Evolutionary conservation across 768 basidiomycete genomes (phyloP), one percentile per base, ranked within the genome.

Genomic region (Tylopilus rubrobrunneus): DNA sequence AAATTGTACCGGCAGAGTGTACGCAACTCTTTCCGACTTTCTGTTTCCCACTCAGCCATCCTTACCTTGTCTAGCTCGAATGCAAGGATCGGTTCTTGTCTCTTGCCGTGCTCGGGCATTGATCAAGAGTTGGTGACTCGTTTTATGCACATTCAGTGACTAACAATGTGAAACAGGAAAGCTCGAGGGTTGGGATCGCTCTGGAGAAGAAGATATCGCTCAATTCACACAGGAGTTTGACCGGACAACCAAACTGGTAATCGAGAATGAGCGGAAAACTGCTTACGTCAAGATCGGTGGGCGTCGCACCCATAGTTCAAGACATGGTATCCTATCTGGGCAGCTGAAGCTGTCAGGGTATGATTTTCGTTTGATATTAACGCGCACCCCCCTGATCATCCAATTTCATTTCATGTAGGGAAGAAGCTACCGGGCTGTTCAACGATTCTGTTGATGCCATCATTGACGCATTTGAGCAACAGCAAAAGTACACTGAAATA

Each of bases 171-270:
- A 15, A 52, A 44, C 12, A 55, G 53, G 43, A 9, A 45, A 40
- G 14, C 53, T 55, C 12, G 36, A 45, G 19, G 53, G 53, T n/a
- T 55, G 49, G 49, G 44, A 33, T 12, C 31, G 39, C 25, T 52
- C 43, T 7, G 45, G 17, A 8, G 2, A 33, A 2, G 27, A 39
- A 0, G 23, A 52, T 0, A 55, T 55, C 25, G n/a, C 5, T 9
- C 43, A 45, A 10, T 52, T 15, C 8, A 45, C 49, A 15, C 34
- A 9, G 1, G 34, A 34, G 17, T 40, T 40, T 19, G 39, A 40
- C 17, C 14, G 9, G n/a, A 40, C 39, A n/a, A 40, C 39, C 5
- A 40, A 40, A 40, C 39, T 40, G 5, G 39, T 40, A 3, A 40
- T 40, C 39, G 17, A 19, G 6, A 40, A 12, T n/a, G 39, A 40